Base-by-base conservation (phyloP, 768 basidiomycete species). In the Auricularia sp. region DNA sequence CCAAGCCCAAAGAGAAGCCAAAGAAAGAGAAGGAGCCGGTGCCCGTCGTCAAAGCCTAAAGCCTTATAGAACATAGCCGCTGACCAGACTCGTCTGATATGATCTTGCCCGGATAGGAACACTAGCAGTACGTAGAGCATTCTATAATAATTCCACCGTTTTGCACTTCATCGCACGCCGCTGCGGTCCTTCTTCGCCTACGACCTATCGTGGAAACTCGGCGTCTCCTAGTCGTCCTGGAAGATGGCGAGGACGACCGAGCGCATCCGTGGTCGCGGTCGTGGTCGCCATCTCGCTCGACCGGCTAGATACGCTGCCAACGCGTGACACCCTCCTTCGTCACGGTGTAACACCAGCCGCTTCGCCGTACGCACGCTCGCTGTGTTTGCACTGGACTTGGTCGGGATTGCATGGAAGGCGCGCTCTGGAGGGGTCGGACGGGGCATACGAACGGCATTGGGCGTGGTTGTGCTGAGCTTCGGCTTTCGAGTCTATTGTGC, bases 281-380 rank as follows among this genome's bases (percentile, higher is more conserved):
- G 69, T 6, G 77, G 71, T 59, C 75, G 0, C 79, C 77, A 35
- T 66, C 70, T 59, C 71, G 75, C 42, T 72, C 73, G 61, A 68
- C 65, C 0, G 77, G 75, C 3, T 86, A 66, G 7, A 84, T 78
- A 39, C 81, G 72, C 62, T 84, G 77, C 86, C 87, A 89, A 54
- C 81, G 70, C 67, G 81, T 60, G 10, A 79, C 70, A 0, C 76
- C 83, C 69, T 91, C 88, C 36, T 72, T 65, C 62, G 71, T n/a
- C n/a, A n/a, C n/a, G n/a, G n/a, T 73, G 71, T 29, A 90, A 86
- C 1, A 86, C 87, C 77, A 89, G 73, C 61, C 83, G 76, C 69
- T 84, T 75, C 0, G 87, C 87, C 1, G 80, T 75, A 3, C 73
- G 68, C 14, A 84, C 72, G 42, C 84, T 86, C 0, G 76, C 68